Conservation (phyloP, 2,329 filamentous ascomycete species). For the Penicillium italicum region DNA sequence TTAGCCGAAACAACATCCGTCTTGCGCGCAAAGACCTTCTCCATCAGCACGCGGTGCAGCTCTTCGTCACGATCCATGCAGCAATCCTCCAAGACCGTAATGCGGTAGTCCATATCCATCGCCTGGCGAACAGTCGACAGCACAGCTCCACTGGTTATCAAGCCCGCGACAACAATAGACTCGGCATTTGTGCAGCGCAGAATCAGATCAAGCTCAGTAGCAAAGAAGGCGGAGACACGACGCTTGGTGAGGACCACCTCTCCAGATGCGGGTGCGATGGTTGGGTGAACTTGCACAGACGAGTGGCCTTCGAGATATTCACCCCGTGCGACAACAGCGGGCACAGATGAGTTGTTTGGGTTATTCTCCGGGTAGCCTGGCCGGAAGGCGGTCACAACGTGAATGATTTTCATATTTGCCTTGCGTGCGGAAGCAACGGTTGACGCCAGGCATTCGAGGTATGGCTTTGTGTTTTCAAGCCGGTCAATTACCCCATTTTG, state of each 20-base stretch:
- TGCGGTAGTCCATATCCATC: constrained; percentile 35
- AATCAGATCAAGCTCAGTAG: constrained; percentile 36
- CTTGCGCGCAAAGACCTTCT: constrained; percentile 34
- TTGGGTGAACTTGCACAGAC: constrained; percentile 20
- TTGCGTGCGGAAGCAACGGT: constrained; percentile 26
- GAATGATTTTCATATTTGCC: constrained; percentile 29
- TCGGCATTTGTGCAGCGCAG: constrained; percentile 29
- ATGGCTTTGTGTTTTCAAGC: constrained; percentile 19
- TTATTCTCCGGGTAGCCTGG: constrained; percentile 31
- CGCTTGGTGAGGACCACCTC: constrained; percentile 37
- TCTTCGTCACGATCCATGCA: constrained; percentile 35
- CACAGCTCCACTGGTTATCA: constrained; percentile 38
- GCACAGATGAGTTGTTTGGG: constrained; percentile 22
- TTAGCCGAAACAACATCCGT: constrained; percentile 24
- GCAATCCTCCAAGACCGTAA: constrained; percentile 36
- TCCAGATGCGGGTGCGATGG: constrained; percentile 15
- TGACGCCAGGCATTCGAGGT: constrained; percentile 23
- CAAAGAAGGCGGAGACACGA: constrained; percentile 36
- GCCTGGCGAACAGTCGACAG: constrained; percentile 38
- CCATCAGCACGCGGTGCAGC: constrained; percentile 34
- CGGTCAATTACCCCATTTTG: constrained; percentile 31
- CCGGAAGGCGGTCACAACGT: constrained; percentile 35
- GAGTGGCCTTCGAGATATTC: constrained; percentile 25
- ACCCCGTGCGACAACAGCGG: constrained; percentile 16
- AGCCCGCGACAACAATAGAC: constrained; percentile 33